Base-by-base conservation (phyloP, 305 asterid genomes). In the Fraxinus baroniana region DNA sequence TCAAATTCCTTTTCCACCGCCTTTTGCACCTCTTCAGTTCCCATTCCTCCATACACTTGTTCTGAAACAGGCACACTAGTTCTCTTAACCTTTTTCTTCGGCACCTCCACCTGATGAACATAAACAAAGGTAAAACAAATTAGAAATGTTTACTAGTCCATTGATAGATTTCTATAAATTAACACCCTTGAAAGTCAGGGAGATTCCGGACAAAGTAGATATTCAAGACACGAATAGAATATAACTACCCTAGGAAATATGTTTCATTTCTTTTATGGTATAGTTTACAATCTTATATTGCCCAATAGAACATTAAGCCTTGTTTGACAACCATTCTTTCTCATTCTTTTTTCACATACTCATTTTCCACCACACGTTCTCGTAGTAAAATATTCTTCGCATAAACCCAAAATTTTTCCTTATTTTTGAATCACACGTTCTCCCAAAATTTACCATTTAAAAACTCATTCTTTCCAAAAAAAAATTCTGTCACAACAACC, bases 1-100 rank as follows among this genome's bases (percentile, higher is more conserved):
- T 96, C 98, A 62, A 87, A 96, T 84, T 96, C 99, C 85, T 94
- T 92, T 84, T 96, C 99, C 66, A 90, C 89, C 0, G 97, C 98
- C 78, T 93, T 96, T 78, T 92, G 97, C 81, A 96, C 87, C 81
- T 94, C 99, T 32, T 84, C 81, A 79, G 90, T 83, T n/a, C 88
- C 84, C 87, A 96, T 86, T 74, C 92, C 94, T 76, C 99, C 99
- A 76, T 87, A 87, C 35, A 96, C 92, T 52, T 85, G 80, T 83
- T 91, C 98, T 5, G 97, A 86, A 60, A 96, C 95, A 12, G 98
- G 94, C 66, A 96, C 91, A 57, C 70, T 88, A 18, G 92, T 90
- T 86, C 94, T 96, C 87, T 83, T 94, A 15, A 96, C 97, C 90
- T 94, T 96, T 78, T 90, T 96, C 94, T 96, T 96, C 1, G 98